Percentiles rank a stretch among this genome's conserved stretches.
phyloP scores from a whole-genome alignment of 495 filamentous ascomycete genomes.

The Daldinia decipiens region DNA sequence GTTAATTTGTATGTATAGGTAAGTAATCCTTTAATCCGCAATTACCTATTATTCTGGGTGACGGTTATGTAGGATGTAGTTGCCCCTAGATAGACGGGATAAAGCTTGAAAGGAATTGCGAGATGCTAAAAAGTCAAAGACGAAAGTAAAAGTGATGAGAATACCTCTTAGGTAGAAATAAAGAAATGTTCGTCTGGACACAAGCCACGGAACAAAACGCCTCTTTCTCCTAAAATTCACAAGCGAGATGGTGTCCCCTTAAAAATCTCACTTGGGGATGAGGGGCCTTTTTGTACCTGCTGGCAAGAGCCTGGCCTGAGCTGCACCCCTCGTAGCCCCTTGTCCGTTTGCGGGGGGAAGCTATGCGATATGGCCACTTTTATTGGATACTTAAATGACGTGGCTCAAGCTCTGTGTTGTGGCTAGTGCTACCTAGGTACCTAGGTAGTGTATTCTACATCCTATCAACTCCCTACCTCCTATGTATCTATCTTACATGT shows the following conservation, averaged over 20 bases:
- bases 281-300: constrained; percentile 46
- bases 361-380: constrained; percentile 4
- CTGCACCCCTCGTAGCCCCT: constrained; percentile 32
- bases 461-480: no score
- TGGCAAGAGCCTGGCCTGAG: constrained; percentile 33
- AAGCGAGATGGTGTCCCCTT: constrained; percentile 35
- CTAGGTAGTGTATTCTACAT: no score
- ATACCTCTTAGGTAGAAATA: not conserved
- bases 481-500: no score
- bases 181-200: constrained; percentile 12
- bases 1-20: no score
- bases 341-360: constrained; percentile 43
- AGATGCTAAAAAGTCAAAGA: constrained; percentile 11
- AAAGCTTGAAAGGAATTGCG: not conserved
- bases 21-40: no score
- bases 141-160: constrained; percentile 3
- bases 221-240: constrained; percentile 38
- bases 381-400: constrained; percentile 23
- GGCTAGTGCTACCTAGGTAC: constrained; percentile 9
- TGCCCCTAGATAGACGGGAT: not conserved
- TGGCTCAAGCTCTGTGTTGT: constrained; percentile 27
- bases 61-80: not conserved
- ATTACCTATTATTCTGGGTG: no score
- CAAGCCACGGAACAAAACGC: constrained; percentile 31
- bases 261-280: constrained; percentile 38